Evolutionary conservation across 306 rosid species (phyloP), one percentile per base, ranked within the genome.

Genomic region (Datisca glomerata): DNA sequence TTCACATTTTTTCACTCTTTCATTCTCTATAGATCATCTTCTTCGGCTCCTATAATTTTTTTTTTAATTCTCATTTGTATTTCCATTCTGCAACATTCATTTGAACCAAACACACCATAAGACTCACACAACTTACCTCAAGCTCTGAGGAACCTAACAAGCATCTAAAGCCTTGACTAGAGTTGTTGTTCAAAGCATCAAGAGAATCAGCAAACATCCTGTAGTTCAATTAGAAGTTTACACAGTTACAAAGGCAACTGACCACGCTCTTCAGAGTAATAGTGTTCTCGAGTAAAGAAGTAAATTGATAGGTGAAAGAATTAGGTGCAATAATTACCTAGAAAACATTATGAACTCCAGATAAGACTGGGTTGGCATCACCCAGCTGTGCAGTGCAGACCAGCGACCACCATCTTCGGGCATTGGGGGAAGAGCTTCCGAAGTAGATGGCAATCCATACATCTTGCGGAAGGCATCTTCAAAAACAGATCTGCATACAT

Each of bases 281-380:
- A n/a, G n/a, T n/a, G n/a, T n/a, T n/a, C n/a, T n/a, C n/a, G n/a
- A n/a, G n/a, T n/a, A n/a, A n/a, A n/a, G n/a, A n/a, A n/a, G n/a
- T n/a, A n/a, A n/a, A n/a, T n/a, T n/a, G n/a, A n/a, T n/a, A n/a
- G n/a, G n/a, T n/a, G n/a, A n/a, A n/a, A 25, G 8, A 14, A 45
- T 20, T 47, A 21, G 47, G 3, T n/a, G 51, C 27, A 35, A 14
- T 43, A 46, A 40, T 66, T 70, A 89, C 98, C 96, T 60, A 36
- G 95, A 74, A 70, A 84, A 89, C 93, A 84, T 78, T 19, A 78
- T 34, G 41, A 89, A 84, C 71, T 89, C 93, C 63, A 89, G 45
- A 70, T 84, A 89, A 42, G 96, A 84, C 21, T 79, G 86, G 55
- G 98, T 84, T 59, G 98, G 96, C 95, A 89, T 80, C 72, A 84